phyloP scores from a whole-genome alignment of 805 yeast genomes.

The Hanseniaspora lindneri region DNA sequence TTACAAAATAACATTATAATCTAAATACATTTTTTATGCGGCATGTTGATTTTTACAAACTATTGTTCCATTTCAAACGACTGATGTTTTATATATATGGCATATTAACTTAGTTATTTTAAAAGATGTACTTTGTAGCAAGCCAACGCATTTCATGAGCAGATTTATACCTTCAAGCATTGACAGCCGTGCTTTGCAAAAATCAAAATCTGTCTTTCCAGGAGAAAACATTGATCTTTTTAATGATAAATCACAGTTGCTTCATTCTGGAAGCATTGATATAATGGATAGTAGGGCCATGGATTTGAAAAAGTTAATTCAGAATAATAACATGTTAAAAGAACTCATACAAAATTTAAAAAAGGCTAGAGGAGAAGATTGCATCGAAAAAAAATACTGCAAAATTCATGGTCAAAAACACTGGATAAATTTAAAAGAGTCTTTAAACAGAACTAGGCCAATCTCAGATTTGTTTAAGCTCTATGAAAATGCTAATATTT shows the following conservation, averaged over 20 bases:
- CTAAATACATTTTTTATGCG: too few species aligned
- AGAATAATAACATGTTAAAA: neutral
- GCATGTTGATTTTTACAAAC: too few species aligned
- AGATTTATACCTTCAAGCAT: neutral
- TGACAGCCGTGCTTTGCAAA: neutral
- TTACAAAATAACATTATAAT: too few species aligned
- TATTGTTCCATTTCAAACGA: too few species aligned
- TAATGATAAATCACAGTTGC: neutral
- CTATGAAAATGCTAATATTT: neutral
- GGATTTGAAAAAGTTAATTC: neutral
- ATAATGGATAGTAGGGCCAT: neutral
- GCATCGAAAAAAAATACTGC: neutral
- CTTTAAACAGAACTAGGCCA: neutral
- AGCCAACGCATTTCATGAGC: too few species aligned
- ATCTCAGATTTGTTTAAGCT: slow-evolving; percentile 2
- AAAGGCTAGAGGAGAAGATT: too few species aligned
- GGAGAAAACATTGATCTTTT: neutral
- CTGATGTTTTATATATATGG: too few species aligned
- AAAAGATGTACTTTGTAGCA: too few species aligned
- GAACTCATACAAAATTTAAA: neutral
- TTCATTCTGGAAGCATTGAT: neutral
- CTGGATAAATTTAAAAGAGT: slow-evolving; percentile 7
- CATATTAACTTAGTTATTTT: too few species aligned
- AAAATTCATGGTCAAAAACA: slow-evolving; percentile 13
- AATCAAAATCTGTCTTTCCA: neutral